Evolutionary conservation across 306 rosid genomes (phyloP).

Genomic region (Cicer judaicum): DNA sequence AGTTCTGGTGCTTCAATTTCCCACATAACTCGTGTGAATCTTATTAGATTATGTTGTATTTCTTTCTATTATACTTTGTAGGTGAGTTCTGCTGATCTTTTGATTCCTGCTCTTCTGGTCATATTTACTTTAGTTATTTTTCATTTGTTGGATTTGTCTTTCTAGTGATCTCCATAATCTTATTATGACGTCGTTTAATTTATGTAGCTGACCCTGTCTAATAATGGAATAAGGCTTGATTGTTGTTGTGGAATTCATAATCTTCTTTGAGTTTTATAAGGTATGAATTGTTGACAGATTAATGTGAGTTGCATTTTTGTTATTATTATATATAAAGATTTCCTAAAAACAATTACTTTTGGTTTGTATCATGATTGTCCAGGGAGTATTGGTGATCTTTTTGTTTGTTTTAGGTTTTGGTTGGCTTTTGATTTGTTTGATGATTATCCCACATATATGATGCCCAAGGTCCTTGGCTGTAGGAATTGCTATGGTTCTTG

Average conservation of each 20-base stretch:
- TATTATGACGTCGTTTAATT: neutral
- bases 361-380: neutral
- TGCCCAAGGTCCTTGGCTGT: neutral
- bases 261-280: neutral
- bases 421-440: neutral
- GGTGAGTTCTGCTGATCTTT: neutral
- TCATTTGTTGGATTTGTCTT: neutral
- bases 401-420: neutral
- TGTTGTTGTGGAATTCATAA: neutral
- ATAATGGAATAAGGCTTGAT: neutral
- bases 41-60: neutral
- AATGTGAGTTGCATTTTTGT: neutral
- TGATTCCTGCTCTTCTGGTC: neutral
- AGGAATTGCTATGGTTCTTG: neutral
- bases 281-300: neutral
- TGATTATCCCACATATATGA: neutral
- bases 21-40: too few species aligned
- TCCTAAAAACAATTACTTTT: neutral
- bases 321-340: neutral
- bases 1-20: too few species aligned
- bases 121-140: neutral
- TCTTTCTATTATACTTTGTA: neutral
- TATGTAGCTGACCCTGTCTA: neutral
- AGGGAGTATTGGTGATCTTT: neutral
- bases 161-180: neutral